A percentile compares a stretch with the other conserved stretches of the same genome.
Conservation (phyloP, 2,329 filamentous ascomycete species). For the Orbilia ellipsospora region DNA sequence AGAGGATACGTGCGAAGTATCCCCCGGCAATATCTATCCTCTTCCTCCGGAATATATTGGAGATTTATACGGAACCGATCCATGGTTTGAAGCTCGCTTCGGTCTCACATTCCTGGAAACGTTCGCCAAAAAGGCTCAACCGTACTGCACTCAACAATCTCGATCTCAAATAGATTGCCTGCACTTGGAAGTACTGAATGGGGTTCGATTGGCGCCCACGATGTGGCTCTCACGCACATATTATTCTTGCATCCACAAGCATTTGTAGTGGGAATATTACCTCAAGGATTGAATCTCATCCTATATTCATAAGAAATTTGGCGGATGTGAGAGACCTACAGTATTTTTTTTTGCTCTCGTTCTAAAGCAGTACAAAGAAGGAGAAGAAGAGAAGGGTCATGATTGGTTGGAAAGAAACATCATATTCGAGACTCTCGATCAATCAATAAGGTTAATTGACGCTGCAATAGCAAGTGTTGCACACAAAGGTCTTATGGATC, state of each 20-base stretch:
- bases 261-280: slow-evolving; percentile 64
- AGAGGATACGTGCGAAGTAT: too few relatives aligned
- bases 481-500: slow-evolving; percentile 34
- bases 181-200: background rate
- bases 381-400: too few relatives aligned
- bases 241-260: slow-evolving; percentile 56
- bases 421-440: slow-evolving; percentile 16
- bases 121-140: slow-evolving; percentile 56
- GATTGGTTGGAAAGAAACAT: too few relatives aligned
- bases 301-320: slow-evolving; percentile 65
- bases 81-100: slow-evolving; percentile 34
- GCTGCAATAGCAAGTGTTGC: slow-evolving; percentile 54
- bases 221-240: slow-evolving; percentile 64
- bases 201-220: slow-evolving; percentile 63
- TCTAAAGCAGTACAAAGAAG: slow-evolving; percentile 5
- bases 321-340: slow-evolving; percentile 61
- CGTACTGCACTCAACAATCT: slow-evolving; percentile 57
- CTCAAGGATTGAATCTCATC: slow-evolving; percentile 61
- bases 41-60: slow-evolving; percentile 26
- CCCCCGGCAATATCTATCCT: background rate
- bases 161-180: slow-evolving; percentile 59
- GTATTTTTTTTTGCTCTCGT: slow-evolving; percentile 63
- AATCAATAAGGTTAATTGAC: slow-evolving; percentile 59
- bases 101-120: slow-evolving; percentile 57
- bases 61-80: slow-evolving; percentile 1